Conservation (phyloP, 192 early-diverging fungal genomes). For the Coemansia sp. region DNA sequence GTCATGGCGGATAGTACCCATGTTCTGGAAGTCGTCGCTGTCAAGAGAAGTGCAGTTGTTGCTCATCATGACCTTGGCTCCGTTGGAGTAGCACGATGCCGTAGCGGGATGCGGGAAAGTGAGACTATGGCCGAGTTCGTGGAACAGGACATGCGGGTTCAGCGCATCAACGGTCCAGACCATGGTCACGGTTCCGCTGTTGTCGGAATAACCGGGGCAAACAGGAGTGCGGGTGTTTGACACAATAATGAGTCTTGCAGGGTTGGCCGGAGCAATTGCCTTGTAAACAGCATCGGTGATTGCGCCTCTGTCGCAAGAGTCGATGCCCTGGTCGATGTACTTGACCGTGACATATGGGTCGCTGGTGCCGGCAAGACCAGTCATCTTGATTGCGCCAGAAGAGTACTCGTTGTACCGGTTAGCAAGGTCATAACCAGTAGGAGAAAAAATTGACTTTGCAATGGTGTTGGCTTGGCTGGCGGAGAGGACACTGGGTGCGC, state of each 20-base stretch:
- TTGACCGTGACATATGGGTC: neutral
- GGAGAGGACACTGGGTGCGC: no score
- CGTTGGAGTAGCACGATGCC: neutral
- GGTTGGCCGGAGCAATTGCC: neutral
- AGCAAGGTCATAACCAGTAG: neutral
- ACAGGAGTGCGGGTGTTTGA: neutral
- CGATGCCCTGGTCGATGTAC: neutral
- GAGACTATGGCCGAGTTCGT: slow-evolving; percentile 1
- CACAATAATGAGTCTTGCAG: neutral
- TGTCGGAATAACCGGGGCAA: neutral
- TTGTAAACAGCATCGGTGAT: neutral
- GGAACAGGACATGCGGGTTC: slow-evolving; percentile 3
- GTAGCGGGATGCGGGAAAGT: neutral
- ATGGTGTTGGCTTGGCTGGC: no score
- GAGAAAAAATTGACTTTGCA: neutral
- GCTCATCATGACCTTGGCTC: neutral
- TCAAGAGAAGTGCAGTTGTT: slow-evolving; percentile 2
- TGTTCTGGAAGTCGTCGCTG: slow-evolving; percentile 2
- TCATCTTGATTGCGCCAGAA: neutral
- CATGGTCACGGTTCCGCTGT: slow-evolving; percentile 3
- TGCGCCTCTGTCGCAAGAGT: neutral
- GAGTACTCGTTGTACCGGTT: slow-evolving; percentile 3
- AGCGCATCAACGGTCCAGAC: slow-evolving; percentile 4
- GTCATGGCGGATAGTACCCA: slow-evolving; percentile 2
- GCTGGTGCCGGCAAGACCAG: neutral